These are phyloP conservation scores for Polyporus tsugae DNA, from an alignment of 1,284 basidiomycete species.

Conservation along the genomic window DNA sequence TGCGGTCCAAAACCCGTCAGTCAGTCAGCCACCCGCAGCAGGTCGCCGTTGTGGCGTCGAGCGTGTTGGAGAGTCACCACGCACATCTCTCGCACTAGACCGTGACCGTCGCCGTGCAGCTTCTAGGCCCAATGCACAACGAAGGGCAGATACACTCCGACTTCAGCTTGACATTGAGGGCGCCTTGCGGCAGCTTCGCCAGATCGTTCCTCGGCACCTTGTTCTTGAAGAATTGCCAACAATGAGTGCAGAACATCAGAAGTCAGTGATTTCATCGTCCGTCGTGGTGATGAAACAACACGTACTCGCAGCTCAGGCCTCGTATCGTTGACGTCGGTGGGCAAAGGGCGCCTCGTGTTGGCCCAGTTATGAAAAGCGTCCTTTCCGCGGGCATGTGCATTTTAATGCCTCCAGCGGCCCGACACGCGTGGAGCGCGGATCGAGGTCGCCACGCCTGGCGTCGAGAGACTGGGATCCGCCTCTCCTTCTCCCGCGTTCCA, in stretches of 20 bases:
- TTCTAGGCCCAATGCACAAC: not conserved
- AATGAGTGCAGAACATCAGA: not conserved
- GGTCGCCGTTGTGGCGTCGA: conserved; percentile 10
- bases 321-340: not conserved
- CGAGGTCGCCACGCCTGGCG: not conserved
- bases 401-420: not conserved
- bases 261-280: not conserved
- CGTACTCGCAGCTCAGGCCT: not conserved
- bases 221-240: not conserved
- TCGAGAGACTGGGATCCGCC: not conserved
- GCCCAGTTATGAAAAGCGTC: not conserved
- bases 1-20: not conserved
- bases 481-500: conserved; percentile 15
- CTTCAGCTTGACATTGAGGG: not conserved
- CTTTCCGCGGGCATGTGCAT: not conserved
- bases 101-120: not conserved
- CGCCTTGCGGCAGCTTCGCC: not conserved
- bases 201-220: not conserved
- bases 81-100: not conserved
- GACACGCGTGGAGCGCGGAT: not conserved
- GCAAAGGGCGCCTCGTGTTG: conserved; percentile 1
- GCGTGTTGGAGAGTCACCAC: not conserved
- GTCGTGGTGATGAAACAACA: not conserved
- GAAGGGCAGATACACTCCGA: not conserved
- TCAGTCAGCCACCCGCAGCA: not conserved